Evolutionary conservation across 2,329 filamentous ascomycete genomes (phyloP), one percentile per base, ranked within the genome.

Genomic region (Phyllosticta capitalensis): DNA sequence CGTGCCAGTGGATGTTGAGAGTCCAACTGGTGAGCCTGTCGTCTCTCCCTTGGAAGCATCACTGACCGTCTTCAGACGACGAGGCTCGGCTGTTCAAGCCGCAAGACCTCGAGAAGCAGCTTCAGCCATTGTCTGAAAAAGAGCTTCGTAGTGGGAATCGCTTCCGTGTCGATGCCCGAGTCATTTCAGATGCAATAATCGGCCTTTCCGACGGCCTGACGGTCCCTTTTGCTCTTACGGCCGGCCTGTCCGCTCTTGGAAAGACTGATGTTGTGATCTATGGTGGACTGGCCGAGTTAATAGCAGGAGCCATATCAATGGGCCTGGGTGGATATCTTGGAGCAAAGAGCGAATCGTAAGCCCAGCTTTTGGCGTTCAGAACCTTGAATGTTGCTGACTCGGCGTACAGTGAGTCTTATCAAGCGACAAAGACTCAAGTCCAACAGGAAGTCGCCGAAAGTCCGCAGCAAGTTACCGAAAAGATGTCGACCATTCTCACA

Each of bases 161-260:
- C n/a, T 55, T 38, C 28, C 54, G 38, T 9, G 33, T 55, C 17
- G 54, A 55, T 3, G 28, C 30, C 5, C 54, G 54, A 20, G 54
- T 55, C 17, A 72, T 86, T 17, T 79, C 81, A 52, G 85, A 89
- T 71, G 79, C 85, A 63, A 90, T 88, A 61, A 86, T 92, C 65
- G 88, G 88, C 57, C 84, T 91, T 65, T 86, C 88, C 0, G 88
- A 92, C 67, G 88, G 88, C 17, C 79, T 92, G 65, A 92, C 88
- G 0, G 88, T 92, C 0, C 88, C 88, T 0, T 92, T 92, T 65
- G 88, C 88, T 17, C 77, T 92, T 45, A 90, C 87, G 0, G 88
- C 89, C 0, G 88, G 88, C 14, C 78, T 92, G 1, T 85, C 83
- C 1, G 80, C 80, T n/a, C 59, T 62, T 21, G 68, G 59, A 24